Evolutionary conservation across 192 early-diverging fungal species (phyloP), one percentile per base, ranked within the genome.

Genomic region (Piromyces sp.): DNA sequence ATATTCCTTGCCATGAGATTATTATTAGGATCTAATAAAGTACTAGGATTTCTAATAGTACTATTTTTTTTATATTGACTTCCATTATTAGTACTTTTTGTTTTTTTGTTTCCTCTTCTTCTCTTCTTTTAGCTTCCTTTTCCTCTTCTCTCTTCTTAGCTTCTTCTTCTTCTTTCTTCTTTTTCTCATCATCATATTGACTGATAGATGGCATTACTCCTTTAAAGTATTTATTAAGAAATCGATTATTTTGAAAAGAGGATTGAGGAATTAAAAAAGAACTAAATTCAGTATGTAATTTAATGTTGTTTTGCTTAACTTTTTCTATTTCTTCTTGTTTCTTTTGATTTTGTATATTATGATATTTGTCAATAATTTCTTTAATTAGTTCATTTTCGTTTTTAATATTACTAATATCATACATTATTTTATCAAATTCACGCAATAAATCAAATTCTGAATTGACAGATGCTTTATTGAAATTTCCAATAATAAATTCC

Each of bases 401-500:
- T 11, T n/a, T n/a, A n/a, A 68, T 68, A 68, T 68, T 68, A 68
- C 22, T 68, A n/a, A 68, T 68, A 68, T 68, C 26, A 68, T 68
- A n/a, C 3, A 68, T 68, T n/a, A n/a, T 68, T 68, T 9, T 26
- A 68, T 68, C 51, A 68, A 68, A 68, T n/a, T 68, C 51, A 1
- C 26, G 2, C 9, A 68, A 9, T 2, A 68, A 19, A 68, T 68
- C 51, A 28, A 68, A 68, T 68, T 68, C 51, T 4, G 51, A 26
- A 5, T 17, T n/a, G 9, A 3, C 0, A 9, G 0, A 0, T 7
- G 4, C 0, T 17, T n/a, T 0, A 22, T 7, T 17, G n/a, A n/a
- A 68, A n/a, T n/a, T 11, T 11, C 22, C 5, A n/a, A 68, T n/a
- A 11, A 28, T 68, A n/a, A 68, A 68, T 11, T 68, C 26, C 9